phyloP scores from a whole-genome alignment of 192 early-diverging fungal species.

The Coemansia sp. region DNA sequence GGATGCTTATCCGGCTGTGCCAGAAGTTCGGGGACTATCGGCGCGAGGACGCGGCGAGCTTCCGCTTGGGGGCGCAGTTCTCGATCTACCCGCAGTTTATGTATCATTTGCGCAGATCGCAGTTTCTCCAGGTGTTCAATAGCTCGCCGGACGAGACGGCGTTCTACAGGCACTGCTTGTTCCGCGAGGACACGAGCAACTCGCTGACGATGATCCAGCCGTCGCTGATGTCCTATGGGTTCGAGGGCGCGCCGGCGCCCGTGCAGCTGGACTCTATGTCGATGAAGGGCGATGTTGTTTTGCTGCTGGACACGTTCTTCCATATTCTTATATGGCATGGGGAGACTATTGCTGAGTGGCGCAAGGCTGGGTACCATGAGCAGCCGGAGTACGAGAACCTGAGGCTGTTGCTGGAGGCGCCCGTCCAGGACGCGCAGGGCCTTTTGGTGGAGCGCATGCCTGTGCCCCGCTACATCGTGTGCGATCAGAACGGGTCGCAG shows the following conservation, averaged over 20 bases:
- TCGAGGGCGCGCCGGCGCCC: conserved; percentile 84
- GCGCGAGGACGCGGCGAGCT: conserved; percentile 91
- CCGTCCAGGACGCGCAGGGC: conserved; percentile 88
- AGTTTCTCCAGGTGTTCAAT: conserved; percentile 99
- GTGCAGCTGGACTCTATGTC: conserved; percentile 98
- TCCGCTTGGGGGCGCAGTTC: conserved; percentile 90
- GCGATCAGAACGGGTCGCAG: conserved; percentile 95
- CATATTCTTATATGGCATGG: conserved; percentile 99
- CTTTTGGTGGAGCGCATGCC: conserved; percentile 95
- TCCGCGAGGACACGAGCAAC: conserved; percentile 94
- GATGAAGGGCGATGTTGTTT: conserved; percentile 89
- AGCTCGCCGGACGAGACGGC: conserved; percentile 99
- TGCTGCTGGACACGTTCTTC: conserved; percentile 98
- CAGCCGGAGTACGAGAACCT: conserved; percentile 94
- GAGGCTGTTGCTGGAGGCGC: conserved; percentile 88
- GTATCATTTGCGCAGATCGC: conserved; percentile 95
- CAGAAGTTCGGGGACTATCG: conserved; percentile 96
- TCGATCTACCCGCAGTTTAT: conserved; percentile 99
- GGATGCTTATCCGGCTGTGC: conserved; percentile 98
- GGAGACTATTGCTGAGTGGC: conserved; percentile 94
- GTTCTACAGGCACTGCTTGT: conserved; percentile 81
- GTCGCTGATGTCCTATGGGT: conserved; percentile 88
- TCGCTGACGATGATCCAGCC: conserved; percentile 99
- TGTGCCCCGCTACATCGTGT: conserved; percentile 96
- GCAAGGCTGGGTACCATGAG: conserved; percentile 94